phyloP scores from a whole-genome alignment of 2,329 filamentous ascomycete species.

The Truncatella angustata region DNA sequence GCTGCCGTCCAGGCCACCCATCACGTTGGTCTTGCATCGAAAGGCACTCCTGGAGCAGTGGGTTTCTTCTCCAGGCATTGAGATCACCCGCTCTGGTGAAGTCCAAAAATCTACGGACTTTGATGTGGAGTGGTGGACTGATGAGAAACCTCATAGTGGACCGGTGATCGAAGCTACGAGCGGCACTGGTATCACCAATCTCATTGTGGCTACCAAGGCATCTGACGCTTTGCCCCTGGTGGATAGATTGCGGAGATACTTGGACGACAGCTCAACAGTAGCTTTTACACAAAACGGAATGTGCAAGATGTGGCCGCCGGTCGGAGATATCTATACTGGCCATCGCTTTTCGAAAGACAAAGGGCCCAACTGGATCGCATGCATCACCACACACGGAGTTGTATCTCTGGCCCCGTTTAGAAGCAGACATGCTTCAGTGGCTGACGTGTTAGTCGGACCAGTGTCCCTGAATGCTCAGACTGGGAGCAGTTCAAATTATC shows the following conservation, averaged over 20 bases:
- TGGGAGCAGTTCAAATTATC: conserved; percentile 25
- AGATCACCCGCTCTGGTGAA: conserved; percentile 36
- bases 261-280: conserved; percentile 66
- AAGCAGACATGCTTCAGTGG: conserved; percentile 52
- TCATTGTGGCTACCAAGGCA: conserved; percentile 79
- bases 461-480: conserved; percentile 32
- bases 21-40: conserved; percentile 79
- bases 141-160: conserved; percentile 35
- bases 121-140: conserved; percentile 55
- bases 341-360: conserved; percentile 35
- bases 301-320: conserved; percentile 61
- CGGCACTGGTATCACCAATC: conserved; percentile 57
- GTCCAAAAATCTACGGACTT: conserved; percentile 35
- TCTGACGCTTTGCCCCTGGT: conserved; percentile 62
- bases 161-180: conserved; percentile 38
- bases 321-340: conserved; percentile 41
- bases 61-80: conserved; percentile 41
- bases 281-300: conserved; percentile 87
- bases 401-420: conserved; percentile 48
- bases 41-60: conserved; percentile 47
- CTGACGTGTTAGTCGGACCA: conserved; percentile 45
- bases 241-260: conserved; percentile 58
- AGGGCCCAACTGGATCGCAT: conserved; percentile 69
- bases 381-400: conserved; percentile 59
- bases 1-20: conserved; percentile 60